Evolutionary conservation across 129 eudicot genomes (phyloP), one percentile per base, ranked within the genome.

Genomic region (Escallonia rubra): DNA sequence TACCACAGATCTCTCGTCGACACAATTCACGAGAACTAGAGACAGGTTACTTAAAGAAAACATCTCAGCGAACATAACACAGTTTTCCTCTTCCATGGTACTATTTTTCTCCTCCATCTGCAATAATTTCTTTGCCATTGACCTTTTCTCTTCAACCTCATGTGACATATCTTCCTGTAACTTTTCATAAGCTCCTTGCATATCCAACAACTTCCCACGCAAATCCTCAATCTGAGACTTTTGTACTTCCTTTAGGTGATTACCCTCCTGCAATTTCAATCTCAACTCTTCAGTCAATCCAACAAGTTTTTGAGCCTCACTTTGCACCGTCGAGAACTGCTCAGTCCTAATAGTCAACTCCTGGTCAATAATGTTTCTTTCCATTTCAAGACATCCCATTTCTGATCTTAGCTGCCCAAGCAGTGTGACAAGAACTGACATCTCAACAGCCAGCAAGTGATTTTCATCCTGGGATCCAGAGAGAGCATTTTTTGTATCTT

Each of bases 401-500:
- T 80, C 85, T 12, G 61, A 42, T 72, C 67, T 80, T 13, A 93
- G 66, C 63, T 93, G 90, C 73, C 55, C 56, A 72, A 93, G 66
- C 63, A 83, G 75, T 58, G 90, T 48, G 51, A 80, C 66, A 50
- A 93, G 76, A 78, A 86, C 80, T 4, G 86, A 79, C 49, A 74
- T 60, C 71, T 89, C 86, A 61, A 93, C 66, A 45, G 65, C 67
- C 72, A 67, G 67, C 70, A 67, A 69, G 61, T 66, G 76, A 73
- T 85, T 93, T 76, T 86, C 90, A 43, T 86, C 90, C 68, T 79
- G 81, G 7, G 78, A 78, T 64, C 84, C 61, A 50, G n/a, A 64
- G 13, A 89, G 78, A 48, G 88, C 74, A 12, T 40, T 45, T 67
- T 84, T 84, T 51, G 76, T 71, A 48, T 69, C 79, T 66, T 74